phyloP scores from a whole-genome alignment of 306 rosid genomes.

The Myrica gale region DNA sequence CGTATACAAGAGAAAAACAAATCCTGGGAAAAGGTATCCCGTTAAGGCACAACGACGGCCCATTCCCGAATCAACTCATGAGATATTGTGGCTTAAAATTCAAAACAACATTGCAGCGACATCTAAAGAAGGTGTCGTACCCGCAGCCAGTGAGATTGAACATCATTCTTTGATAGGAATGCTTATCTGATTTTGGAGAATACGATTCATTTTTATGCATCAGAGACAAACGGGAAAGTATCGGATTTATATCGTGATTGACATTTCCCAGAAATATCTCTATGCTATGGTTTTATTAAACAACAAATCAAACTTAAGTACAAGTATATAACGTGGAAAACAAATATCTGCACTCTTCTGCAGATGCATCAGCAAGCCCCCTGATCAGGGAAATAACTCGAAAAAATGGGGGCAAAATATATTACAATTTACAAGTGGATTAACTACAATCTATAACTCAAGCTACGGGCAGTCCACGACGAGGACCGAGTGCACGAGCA shows the following conservation, averaged over 20 bases:
- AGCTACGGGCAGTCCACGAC: constrained; percentile 42
- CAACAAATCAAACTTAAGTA: constrained; percentile 41
- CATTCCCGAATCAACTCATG: too few relatives aligned
- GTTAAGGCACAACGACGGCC: too few relatives aligned
- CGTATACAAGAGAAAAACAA: too few relatives aligned
- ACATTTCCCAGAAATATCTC: constrained; percentile 17
- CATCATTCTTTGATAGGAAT: not conserved
- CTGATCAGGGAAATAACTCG: constrained; percentile 38
- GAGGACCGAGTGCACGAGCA: constrained; percentile 40
- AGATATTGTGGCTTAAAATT: too few relatives aligned
- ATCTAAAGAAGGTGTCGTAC: not conserved
- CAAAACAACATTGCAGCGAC: too few relatives aligned
- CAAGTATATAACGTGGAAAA: constrained; percentile 41
- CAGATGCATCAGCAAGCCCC: constrained; percentile 61
- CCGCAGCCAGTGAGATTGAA: not conserved
- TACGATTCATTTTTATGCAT: not conserved
- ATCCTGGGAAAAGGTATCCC: too few relatives aligned
- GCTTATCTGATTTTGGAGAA: not conserved
- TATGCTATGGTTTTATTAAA: constrained; percentile 39
- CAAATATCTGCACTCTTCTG: constrained; percentile 73
- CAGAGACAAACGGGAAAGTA: not conserved
- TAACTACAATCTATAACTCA: constrained; percentile 52
- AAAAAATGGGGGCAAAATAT: constrained; percentile 59
- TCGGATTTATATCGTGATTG: not conserved
- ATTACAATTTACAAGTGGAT: constrained; percentile 67